These are phyloP conservation scores for Sicyos baderoa DNA, from an alignment of 306 rosid genomes.

Conservation along the genomic window DNA sequence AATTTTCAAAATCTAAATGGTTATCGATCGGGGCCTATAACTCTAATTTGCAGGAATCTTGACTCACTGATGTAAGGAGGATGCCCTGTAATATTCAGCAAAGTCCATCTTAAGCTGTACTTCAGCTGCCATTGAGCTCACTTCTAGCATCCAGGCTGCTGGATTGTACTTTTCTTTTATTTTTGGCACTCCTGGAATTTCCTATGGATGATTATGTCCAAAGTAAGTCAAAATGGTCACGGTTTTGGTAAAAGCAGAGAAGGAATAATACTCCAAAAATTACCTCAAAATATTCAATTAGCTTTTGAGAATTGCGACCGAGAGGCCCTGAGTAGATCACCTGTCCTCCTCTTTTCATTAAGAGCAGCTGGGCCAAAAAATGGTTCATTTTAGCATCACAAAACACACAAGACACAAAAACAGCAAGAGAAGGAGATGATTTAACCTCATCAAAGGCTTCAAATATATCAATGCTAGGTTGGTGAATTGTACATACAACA, in stretches of 20 bases:
- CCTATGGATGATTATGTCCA: too few species aligned
- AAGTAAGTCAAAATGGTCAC: too few species aligned
- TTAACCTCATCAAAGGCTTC: conserved; percentile 42
- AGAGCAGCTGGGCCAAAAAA: conserved; percentile 30
- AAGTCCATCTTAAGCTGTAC: conserved; percentile 47
- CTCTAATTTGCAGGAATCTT: too few species aligned
- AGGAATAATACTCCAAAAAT: too few species aligned
- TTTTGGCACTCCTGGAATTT: conserved; percentile 47
- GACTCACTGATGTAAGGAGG: conserved; percentile 36
- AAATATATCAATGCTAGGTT: conserved; percentile 84
- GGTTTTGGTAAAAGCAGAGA: too few species aligned
- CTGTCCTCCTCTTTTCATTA: conserved; percentile 85
- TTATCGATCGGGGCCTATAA: too few species aligned
- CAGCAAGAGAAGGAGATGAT: too few species aligned
- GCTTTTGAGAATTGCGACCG: conserved; percentile 52
- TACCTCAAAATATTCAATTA: conserved; percentile 71
- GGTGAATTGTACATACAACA: conserved; percentile 86
- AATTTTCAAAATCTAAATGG: too few species aligned
- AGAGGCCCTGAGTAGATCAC: conserved; percentile 67
- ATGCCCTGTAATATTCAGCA: conserved; percentile 42
- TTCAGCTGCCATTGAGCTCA: conserved; percentile 47
- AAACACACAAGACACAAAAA: too few species aligned
- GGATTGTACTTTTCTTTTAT: conserved; percentile 62
- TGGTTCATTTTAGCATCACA: too few species aligned
- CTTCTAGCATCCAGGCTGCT: conserved; percentile 70